phyloP scores from a whole-genome alignment of 2,329 filamentous ascomycete species.

The Ascochyta lentis region DNA sequence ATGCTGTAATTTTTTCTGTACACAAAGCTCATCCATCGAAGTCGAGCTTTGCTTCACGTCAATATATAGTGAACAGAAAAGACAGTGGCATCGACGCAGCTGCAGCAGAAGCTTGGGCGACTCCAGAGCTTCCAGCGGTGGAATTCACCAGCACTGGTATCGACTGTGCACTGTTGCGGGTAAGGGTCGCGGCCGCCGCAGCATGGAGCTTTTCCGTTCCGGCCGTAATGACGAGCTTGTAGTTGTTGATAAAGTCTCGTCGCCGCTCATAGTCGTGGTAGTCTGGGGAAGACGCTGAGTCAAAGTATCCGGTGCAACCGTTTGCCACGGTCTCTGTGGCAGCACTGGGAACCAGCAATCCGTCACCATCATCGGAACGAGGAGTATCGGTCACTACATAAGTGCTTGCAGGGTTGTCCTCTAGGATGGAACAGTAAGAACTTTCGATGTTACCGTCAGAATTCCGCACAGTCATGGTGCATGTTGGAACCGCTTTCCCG shows the following conservation, averaged over 20 bases:
- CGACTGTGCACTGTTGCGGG: conserved; percentile 17
- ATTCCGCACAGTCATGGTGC: conserved; percentile 19
- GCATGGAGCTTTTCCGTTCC: conserved; percentile 35
- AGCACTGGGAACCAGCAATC: background rate
- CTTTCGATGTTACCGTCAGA: background rate
- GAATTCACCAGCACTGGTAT: background rate
- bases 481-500: conserved; percentile 22
- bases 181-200: conserved; percentile 28
- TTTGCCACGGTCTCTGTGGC: background rate
- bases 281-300: background rate
- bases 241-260: conserved; percentile 24
- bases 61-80: too few relatives aligned
- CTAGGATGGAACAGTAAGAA: background rate
- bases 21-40: background rate
- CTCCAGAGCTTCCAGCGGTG: conserved; percentile 5
- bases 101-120: conserved; percentile 22
- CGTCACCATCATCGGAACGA: background rate
- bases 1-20: background rate
- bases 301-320: background rate
- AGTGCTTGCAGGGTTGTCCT: background rate
- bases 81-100: conserved; percentile 21
- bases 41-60: background rate
- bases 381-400: background rate
- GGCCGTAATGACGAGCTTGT: conserved; percentile 37
- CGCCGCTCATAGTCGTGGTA: conserved; percentile 8